These are phyloP conservation scores for Millerozyma acaciae DNA, from an alignment of 805 yeast species.

Conservation along the genomic window DNA sequence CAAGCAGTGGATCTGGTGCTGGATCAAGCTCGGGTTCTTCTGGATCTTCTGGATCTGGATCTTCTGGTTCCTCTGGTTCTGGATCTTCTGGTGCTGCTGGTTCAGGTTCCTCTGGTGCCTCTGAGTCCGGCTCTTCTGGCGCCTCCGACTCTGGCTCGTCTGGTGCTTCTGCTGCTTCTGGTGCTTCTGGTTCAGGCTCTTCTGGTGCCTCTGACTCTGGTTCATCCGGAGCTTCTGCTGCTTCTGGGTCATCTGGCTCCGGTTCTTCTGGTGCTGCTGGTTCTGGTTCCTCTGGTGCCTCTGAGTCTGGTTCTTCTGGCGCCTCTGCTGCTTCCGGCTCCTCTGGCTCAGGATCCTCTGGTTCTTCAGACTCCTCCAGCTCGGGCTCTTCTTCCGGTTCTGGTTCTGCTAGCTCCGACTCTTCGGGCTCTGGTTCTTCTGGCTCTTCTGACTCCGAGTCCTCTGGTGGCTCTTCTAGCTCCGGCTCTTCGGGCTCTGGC, in stretches of 20 bases:
- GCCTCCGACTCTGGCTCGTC: constrained; percentile 5
- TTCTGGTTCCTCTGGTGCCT: constrained; percentile 2
- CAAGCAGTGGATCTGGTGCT: constrained; percentile 2
- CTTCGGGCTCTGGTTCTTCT: constrained; percentile 2
- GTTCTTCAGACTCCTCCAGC: background rate
- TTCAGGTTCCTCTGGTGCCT: constrained; percentile 14
- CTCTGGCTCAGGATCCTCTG: constrained; percentile 1
- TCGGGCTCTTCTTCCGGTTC: background rate
- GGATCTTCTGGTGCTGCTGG: constrained; percentile 7
- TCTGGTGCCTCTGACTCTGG: background rate
- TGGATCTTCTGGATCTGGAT: constrained; percentile 3
- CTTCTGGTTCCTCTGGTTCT: constrained; percentile 7
- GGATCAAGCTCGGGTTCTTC: constrained; percentile 6
- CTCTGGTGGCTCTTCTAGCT: constrained; percentile 1
- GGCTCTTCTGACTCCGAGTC: constrained; percentile 3
- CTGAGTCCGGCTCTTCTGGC: constrained; percentile 8
- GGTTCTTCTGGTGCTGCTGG: constrained; percentile 5
- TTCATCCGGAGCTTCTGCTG: constrained; percentile 4
- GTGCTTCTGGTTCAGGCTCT: no score
- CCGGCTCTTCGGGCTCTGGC: constrained; percentile 3
- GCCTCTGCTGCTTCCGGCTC: constrained; percentile 7
- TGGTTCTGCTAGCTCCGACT: background rate
- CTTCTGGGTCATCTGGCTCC: constrained; percentile 4
- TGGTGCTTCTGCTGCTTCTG: no score
- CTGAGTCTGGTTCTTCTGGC: constrained; percentile 5